These are phyloP conservation scores for Clarireedia monteithiana DNA, from an alignment of 2,329 filamentous ascomycete genomes.

Conservation along the genomic window DNA sequence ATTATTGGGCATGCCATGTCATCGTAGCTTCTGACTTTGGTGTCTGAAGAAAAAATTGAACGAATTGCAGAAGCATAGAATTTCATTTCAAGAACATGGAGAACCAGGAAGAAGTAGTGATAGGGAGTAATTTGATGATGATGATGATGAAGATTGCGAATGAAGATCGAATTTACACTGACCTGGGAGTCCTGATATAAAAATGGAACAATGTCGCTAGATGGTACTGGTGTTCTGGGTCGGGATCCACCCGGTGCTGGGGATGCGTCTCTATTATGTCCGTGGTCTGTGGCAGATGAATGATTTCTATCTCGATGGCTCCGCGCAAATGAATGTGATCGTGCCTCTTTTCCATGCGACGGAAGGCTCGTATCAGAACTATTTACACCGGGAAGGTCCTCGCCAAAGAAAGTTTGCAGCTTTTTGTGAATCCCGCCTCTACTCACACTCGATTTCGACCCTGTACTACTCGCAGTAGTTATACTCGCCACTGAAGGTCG, in stretches of 20 bases:
- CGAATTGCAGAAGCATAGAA: constrained; percentile 7
- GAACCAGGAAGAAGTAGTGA: not conserved
- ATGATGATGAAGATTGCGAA: constrained; percentile 3
- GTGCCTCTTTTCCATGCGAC: constrained; percentile 48
- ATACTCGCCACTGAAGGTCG: constrained; percentile 84
- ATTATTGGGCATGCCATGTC: constrained; percentile 4
- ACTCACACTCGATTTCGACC: constrained; percentile 66
- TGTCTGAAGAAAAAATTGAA: constrained; percentile 6
- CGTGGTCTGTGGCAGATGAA: constrained; percentile 65
- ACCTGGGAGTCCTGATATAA: constrained; percentile 82
- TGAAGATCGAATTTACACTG: constrained; percentile 31
- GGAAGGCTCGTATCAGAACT: constrained; percentile 65
- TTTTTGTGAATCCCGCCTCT: constrained; percentile 68
- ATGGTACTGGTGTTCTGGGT: constrained; percentile 77
- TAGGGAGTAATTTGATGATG: not conserved
- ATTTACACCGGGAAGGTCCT: constrained; percentile 70
- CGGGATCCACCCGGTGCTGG: constrained; percentile 57
- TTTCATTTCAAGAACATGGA: constrained; percentile 4
- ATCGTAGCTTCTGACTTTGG: constrained; percentile 1
- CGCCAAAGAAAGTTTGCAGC: constrained; percentile 85
- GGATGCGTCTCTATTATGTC: constrained; percentile 53
- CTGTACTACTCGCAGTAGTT: constrained; percentile 77
- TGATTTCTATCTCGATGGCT: constrained; percentile 68
- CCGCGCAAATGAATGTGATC: constrained; percentile 52
- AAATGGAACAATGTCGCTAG: constrained; percentile 95